Evolutionary conservation across 352 stramenopile species (phyloP), one percentile per base, ranked within the genome.

Genomic region (Halophytophthora batemanensis): DNA sequence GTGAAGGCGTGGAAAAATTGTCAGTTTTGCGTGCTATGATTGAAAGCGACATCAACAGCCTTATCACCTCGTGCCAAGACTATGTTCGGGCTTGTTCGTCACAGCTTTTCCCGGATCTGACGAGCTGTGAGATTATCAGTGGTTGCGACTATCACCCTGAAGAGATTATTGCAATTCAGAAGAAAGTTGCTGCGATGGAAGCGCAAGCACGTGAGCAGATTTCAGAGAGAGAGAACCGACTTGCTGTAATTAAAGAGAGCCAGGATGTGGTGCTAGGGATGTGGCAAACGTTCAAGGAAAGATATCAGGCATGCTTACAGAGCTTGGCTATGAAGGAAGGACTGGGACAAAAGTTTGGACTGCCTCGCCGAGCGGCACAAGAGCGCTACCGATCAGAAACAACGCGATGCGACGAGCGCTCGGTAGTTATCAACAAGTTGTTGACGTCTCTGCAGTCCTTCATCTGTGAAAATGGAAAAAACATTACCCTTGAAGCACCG

Each of bases 311-410:
- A n/a, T 93, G 76, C 43, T 54, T 89, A 17, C 85, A 93, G 50
- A 82, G 57, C 33, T 57, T 97, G 39, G 90, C 81, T 14, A 90
- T 97, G 66, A 83, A 86, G 45, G 86, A 96, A 56, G 88, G 90
- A 0, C 65, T 97, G 0, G 88, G 88, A 0, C 85, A 90, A 58
- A 97, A 93, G 62, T 97, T 92, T 33, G 87, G 90, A 13, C 60
- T 90, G 19, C 90, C 90, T 45, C 65, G 86, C 0, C 80, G 88
- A 28, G 83, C 72, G 12, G 87, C 90, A 2, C 85, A 96, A 56
- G 88, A 97, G 50, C 58, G 75, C 13, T 87, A 93, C 34, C 75
- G 90, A 4, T 91, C 82, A 1, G 84, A 93, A 51, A 87, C 90
- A 13, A 88, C 79, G 19, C 79, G 79, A 7, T 88, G 82, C 19